Evolutionary conservation across 768 basidiomycete species (phyloP).

Genomic region (Russula sp.): DNA sequence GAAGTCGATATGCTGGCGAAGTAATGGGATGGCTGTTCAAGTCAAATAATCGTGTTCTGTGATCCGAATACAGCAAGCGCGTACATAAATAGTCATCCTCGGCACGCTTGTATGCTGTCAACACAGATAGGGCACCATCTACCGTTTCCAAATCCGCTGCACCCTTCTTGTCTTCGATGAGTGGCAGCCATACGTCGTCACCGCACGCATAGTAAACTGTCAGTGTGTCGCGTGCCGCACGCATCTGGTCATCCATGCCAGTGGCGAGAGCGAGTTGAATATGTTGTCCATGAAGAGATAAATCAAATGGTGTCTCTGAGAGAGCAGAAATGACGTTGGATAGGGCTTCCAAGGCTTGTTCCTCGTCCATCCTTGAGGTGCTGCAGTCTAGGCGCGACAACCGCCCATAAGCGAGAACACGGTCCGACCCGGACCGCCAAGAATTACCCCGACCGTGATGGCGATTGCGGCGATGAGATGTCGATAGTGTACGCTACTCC

Average conservation of each 20-base stretch:
- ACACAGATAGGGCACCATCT: constrained; percentile 52
- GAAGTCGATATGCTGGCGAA: constrained; percentile 66
- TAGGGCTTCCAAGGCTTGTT: constrained; percentile 61
- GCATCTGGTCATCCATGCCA: constrained; percentile 57
- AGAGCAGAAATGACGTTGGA: constrained; percentile 57
- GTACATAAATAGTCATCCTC: constrained; percentile 78
- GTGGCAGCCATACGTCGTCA: constrained; percentile 72
- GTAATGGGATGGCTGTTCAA: constrained; percentile 65
- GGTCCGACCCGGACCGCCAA: constrained; percentile 5
- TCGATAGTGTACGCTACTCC: background rate
- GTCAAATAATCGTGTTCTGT: constrained; percentile 30
- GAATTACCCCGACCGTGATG: no score
- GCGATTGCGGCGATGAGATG: background rate
- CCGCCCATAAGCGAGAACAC: background rate
- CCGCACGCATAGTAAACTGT: constrained; percentile 59
- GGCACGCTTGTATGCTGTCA: constrained; percentile 62
- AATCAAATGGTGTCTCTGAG: constrained; percentile 56
- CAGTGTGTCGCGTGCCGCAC: constrained; percentile 64
- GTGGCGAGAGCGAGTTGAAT: constrained; percentile 57
- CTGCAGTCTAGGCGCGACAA: background rate
- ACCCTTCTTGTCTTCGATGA: constrained; percentile 55
- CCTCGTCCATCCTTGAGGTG: constrained; percentile 48
- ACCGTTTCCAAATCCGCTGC: constrained; percentile 50
- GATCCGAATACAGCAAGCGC: constrained; percentile 36
- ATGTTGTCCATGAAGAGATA: constrained; percentile 64